These are phyloP conservation scores for Naegleria gruberi DNA, from an alignment of 208 protist genomes.

Conservation along the genomic window DNA sequence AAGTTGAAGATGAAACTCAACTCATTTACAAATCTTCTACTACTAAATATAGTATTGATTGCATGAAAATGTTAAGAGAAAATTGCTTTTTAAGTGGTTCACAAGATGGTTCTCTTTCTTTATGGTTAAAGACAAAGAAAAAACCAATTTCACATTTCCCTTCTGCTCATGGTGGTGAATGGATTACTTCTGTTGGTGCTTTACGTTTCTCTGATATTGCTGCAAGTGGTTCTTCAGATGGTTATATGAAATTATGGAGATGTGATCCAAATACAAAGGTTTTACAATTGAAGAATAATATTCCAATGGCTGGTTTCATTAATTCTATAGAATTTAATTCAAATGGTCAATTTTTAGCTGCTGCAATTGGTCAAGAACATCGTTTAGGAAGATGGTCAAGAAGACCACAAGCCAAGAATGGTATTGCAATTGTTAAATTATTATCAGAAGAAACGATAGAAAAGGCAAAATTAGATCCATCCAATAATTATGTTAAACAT, in stretches of 20 bases:
- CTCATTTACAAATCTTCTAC: not conserved
- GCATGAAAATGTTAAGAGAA: slow-evolving; percentile 8
- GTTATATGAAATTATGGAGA: not conserved
- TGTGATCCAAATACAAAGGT: not conserved
- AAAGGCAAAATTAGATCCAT: not conserved
- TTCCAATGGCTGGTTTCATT: not conserved
- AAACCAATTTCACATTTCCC: not conserved
- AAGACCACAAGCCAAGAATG: not conserved
- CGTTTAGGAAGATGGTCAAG: not conserved
- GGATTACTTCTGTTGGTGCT: not conserved
- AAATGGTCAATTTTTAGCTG: not conserved
- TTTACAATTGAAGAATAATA: not conserved
- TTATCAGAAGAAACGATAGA: not conserved
- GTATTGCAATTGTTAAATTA: not conserved
- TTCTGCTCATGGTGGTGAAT: not conserved
- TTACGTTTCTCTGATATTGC: not conserved
- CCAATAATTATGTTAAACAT: too few relatives aligned
- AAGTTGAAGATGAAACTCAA: slow-evolving; percentile 2
- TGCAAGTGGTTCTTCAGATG: not conserved
- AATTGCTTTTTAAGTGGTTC: not conserved
- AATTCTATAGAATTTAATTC: not conserved
- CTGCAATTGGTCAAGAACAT: not conserved
- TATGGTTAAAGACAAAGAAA: not conserved
- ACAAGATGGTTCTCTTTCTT: not conserved
- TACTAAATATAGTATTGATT: not conserved